Percentiles rank a stretch among this genome's conserved stretches.
phyloP scores from a whole-genome alignment of 768 basidiomycete species.

The Plicaturopsis crispa region DNA sequence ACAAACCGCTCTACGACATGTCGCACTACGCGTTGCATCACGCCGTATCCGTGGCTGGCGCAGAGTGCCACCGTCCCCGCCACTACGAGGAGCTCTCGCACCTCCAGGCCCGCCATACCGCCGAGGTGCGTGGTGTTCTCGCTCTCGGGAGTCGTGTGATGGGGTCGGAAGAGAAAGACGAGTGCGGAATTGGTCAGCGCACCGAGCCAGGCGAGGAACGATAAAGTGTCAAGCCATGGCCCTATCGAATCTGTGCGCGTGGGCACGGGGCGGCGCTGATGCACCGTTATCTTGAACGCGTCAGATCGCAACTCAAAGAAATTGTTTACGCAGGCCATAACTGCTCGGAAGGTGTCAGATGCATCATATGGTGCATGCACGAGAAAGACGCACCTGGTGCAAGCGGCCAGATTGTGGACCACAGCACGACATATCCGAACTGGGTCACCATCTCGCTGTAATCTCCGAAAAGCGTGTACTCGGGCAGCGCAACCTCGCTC shows the following conservation, averaged over 20 bases:
- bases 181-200: constrained; percentile 86
- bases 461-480: constrained; percentile 77
- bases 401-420: constrained; percentile 93
- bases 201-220: constrained; percentile 84
- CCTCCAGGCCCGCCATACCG: constrained; percentile 22
- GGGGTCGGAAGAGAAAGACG: constrained; percentile 80
- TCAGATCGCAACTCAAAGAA: constrained; percentile 87
- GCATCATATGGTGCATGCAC: not conserved
- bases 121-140: not conserved
- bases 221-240: constrained; percentile 86
- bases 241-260: constrained; percentile 87
- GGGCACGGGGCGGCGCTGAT: constrained; percentile 79
- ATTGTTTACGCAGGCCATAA: constrained; percentile 89
- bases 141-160: constrained; percentile 2
- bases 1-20: constrained; percentile 68
- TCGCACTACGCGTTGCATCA: constrained; percentile 53
- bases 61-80: constrained; percentile 69
- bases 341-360: constrained; percentile 15
- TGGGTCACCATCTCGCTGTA: constrained; percentile 97
- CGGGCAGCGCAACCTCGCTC: constrained; percentile 69
- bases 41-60: constrained; percentile 81
- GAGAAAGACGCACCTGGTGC: constrained; percentile 50
- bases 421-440: constrained; percentile 88
- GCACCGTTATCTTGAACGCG: constrained; percentile 90
- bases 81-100: constrained; percentile 46